A percentile compares a stretch with the other conserved stretches of the same genome.
phyloP scores from a whole-genome alignment of 768 basidiomycete genomes.

The Nidula microcarpa region DNA sequence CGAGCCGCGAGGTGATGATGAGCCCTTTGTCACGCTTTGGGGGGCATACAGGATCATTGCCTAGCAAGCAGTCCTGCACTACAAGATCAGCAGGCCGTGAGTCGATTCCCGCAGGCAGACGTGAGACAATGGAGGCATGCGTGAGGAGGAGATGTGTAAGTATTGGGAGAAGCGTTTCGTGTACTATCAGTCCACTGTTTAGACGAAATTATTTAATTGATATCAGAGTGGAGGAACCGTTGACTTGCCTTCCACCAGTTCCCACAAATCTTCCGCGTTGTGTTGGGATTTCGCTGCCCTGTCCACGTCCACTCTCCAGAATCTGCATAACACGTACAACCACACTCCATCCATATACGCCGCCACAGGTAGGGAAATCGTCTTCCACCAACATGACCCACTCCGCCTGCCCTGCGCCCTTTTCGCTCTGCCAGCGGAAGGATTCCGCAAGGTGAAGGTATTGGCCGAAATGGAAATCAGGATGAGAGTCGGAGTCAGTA shows the following conservation, averaged over 20 bases:
- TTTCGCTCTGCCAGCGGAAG: constrained; percentile 27
- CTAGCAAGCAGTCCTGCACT: constrained; percentile 39
- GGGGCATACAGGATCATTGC: constrained; percentile 33
- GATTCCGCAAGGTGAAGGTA: constrained; percentile 39
- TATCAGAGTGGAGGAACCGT: neutral
- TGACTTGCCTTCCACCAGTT: constrained; percentile 36
- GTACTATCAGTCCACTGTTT: constrained; percentile 36
- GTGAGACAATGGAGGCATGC: constrained; percentile 22
- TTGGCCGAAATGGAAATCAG: constrained; percentile 23
- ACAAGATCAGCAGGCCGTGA: constrained; percentile 33
- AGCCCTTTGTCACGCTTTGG: constrained; percentile 18
- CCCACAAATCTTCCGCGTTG: constrained; percentile 35
- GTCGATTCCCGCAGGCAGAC: constrained; percentile 19
- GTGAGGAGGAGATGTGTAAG: constrained; percentile 24
- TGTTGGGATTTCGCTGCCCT: constrained; percentile 7
- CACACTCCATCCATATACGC: constrained; percentile 24
- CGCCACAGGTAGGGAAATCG: constrained; percentile 37
- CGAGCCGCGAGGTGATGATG: constrained; percentile 36
- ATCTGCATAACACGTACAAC: constrained; percentile 25
- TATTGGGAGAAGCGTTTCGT: constrained; percentile 28
- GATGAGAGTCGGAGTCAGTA: constrained; percentile 24
- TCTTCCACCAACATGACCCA: constrained; percentile 43
- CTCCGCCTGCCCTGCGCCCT: constrained; percentile 18
- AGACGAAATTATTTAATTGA: neutral
- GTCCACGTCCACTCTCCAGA: constrained; percentile 17